Base-by-base conservation (phyloP, 2,329 filamentous ascomycete species). In the Curvularia spicifera region DNA sequence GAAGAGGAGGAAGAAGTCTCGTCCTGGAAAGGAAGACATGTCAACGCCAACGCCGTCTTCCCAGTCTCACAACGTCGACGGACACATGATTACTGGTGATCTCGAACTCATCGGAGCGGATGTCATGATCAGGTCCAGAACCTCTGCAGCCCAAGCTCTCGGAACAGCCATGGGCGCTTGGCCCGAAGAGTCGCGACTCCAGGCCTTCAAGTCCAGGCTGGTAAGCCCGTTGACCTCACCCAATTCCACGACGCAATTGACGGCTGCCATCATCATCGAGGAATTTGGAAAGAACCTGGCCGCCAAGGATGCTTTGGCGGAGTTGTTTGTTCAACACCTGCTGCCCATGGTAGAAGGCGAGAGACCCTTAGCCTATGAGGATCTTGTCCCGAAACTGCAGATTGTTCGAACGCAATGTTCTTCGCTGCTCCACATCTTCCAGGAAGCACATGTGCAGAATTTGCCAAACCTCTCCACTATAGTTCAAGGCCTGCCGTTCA, bases 51-150 rank as follows among this genome's bases (percentile, higher is more conserved):
- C 85, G 1, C 79, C 84, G 4, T 85, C 90, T n/a, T 86, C 90
- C 1, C 60, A 60, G 7, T 71, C 71, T 7, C 95, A 99, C 77
- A 97, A 99, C 75, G 92, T 99, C 18, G 95, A 99, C 75, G 95
- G 93, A 9, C 93, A 96, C 67, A 97, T 99, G 89, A 93, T 99
- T 82, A 91, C 94, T 73, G 95, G 96, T 51, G 96, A 99, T 70
- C 89, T 98, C 46, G 96, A 99, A 72, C 83, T 99, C 42, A 93
- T 99, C 26, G 93, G 95, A 31, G 86, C 90, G 69, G 95, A 99
- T 59, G 89, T 89, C 6, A 86, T 99, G 76, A 87, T 98, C 49
- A 88, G 94, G 60, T 97, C 93, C 7, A 91, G 94, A 66, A 89
- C 96, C n/a, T 90, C 87, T 58, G 91, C 93, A 12, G 91, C 94